These are phyloP conservation scores for Capsicum baccatum DNA, from an alignment of 257 asterid species.

Conservation along the genomic window DNA sequence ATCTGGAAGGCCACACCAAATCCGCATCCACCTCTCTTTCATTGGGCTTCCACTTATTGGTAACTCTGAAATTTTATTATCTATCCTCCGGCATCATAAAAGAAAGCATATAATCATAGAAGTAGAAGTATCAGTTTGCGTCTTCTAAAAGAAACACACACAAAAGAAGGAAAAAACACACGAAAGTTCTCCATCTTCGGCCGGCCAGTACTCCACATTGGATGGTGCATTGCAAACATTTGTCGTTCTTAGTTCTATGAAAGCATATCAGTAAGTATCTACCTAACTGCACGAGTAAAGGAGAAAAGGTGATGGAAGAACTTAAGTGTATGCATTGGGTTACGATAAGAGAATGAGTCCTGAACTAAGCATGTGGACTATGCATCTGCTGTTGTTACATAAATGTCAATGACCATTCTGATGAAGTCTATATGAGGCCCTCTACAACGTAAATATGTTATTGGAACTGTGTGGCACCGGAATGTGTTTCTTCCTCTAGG, in stretches of 20 bases:
- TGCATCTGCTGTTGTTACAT: not conserved
- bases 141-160: not conserved
- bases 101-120: not conserved
- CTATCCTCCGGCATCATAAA: not conserved
- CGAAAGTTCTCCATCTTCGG: not conserved
- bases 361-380: not conserved
- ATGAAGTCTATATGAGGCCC: slow-evolving; percentile 15
- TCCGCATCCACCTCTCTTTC: slow-evolving; percentile 92
- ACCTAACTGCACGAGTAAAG: not conserved
- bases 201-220: not conserved
- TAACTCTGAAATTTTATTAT: slow-evolving; percentile 25
- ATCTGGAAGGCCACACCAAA: slow-evolving; percentile 99
- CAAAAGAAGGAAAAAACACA: not conserved
- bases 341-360: slow-evolving; percentile 14
- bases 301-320: slow-evolving; percentile 14
- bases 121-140: not conserved
- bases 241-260: slow-evolving; percentile 10
- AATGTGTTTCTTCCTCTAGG: not conserved
- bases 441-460: not conserved
- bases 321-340: not conserved
- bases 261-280: slow-evolving; percentile 12
- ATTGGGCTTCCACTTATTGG: slow-evolving; percentile 84
- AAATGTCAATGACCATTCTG: slow-evolving; percentile 1
- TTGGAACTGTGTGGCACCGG: not conserved
- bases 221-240: slow-evolving; percentile 9